Conservation (phyloP, 306 rosid genomes). For the Lathyrus sativus region DNA sequence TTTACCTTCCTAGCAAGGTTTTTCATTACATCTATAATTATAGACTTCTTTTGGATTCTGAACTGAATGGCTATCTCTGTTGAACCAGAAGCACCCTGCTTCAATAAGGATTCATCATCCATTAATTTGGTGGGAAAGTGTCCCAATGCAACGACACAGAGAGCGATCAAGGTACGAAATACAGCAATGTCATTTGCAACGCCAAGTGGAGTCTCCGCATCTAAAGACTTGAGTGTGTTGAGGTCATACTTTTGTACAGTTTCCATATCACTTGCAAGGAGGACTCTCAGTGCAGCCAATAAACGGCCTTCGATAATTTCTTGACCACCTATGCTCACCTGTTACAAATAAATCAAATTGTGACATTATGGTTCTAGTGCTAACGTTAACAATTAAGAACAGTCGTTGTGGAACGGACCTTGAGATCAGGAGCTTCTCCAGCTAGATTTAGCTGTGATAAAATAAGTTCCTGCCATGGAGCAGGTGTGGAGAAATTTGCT, state of each 20-base stretch:
- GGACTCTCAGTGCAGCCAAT: slow-evolving; percentile 79
- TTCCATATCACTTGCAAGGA: slow-evolving; percentile 56
- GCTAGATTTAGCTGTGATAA: slow-evolving; percentile 69
- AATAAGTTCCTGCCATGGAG: slow-evolving; percentile 71
- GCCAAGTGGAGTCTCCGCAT: slow-evolving; percentile 85
- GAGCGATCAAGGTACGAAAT: slow-evolving; percentile 68
- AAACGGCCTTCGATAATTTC: slow-evolving; percentile 81
- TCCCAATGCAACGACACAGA: slow-evolving; percentile 83
- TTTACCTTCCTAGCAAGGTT: slow-evolving; percentile 78
- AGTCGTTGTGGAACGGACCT: slow-evolving; percentile 54
- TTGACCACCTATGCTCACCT: slow-evolving; percentile 84
- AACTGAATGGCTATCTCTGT: slow-evolving; percentile 71
- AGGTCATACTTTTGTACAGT: slow-evolving; percentile 62
- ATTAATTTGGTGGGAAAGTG: slow-evolving; percentile 91
- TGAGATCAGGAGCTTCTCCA: slow-evolving; percentile 77
- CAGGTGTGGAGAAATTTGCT: slow-evolving; percentile 72
- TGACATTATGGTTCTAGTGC: slow-evolving; percentile 6
- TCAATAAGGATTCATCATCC: slow-evolving; percentile 79
- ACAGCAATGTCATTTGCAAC: slow-evolving; percentile 69
- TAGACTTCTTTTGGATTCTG: slow-evolving; percentile 82
- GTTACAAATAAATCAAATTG: slow-evolving; percentile 23
- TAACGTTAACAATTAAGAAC: neutral
- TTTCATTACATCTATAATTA: slow-evolving; percentile 73
- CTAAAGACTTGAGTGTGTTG: slow-evolving; percentile 59
- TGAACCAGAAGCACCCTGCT: slow-evolving; percentile 58